Conservation (phyloP, 2,329 filamentous ascomycete species). For the Aspergillus floridensis region DNA sequence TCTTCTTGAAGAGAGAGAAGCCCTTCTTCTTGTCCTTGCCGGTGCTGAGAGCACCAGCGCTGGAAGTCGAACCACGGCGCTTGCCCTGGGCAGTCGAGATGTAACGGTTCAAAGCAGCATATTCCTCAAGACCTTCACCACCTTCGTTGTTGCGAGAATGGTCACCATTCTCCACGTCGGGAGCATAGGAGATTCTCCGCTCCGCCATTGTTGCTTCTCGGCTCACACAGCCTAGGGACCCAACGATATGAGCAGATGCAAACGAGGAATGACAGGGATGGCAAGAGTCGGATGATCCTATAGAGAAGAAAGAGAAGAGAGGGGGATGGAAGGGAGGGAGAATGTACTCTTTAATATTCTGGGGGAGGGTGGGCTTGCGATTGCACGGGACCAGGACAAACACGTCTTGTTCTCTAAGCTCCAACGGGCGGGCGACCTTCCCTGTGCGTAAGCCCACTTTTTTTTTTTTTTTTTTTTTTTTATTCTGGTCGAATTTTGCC, state of each 20-base stretch:
- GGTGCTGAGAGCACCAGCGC: conserved; percentile 42
- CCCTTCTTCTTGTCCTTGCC: conserved; percentile 49
- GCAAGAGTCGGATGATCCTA: conserved; percentile 41
- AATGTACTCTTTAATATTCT: conserved; percentile 38
- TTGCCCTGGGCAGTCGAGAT: conserved; percentile 65
- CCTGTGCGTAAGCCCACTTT: conserved; percentile 27
- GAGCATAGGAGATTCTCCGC: conserved; percentile 46
- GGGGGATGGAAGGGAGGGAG: conserved; percentile 23
- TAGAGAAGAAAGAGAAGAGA: conserved; percentile 24
- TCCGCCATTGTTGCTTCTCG: conserved; percentile 43
- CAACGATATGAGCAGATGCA: conserved; percentile 38
- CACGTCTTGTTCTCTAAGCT: conserved; percentile 25
- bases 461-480: conserved; percentile 19
- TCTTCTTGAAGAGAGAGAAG: conserved; percentile 56
- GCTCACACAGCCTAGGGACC: conserved; percentile 40
- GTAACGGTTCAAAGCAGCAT: conserved; percentile 64
- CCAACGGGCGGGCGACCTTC: conserved; percentile 31
- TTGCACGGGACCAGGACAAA: conserved; percentile 28
- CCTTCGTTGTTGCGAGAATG: conserved; percentile 33
- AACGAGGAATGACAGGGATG: conserved; percentile 34
- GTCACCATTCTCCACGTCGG: conserved; percentile 44
- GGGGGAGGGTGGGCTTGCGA: conserved; percentile 26
- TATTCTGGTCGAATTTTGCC: neutral
- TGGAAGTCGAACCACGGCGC: conserved; percentile 50
- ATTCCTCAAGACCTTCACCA: conserved; percentile 53